These are phyloP conservation scores for Suillus americanus DNA, from an alignment of 768 basidiomycete genomes.

Conservation along the genomic window DNA sequence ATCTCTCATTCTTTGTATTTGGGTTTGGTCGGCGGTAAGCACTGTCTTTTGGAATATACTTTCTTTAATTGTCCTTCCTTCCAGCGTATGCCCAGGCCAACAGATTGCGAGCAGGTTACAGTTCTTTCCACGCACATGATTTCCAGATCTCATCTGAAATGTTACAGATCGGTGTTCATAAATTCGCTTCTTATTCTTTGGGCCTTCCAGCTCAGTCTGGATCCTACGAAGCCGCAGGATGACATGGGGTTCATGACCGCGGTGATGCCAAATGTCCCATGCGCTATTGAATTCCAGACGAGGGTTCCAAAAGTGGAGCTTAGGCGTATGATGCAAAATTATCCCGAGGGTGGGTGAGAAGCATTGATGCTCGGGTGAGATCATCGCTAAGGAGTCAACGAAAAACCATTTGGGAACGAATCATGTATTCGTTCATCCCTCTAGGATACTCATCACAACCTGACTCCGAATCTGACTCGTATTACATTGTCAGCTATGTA, in stretches of 20 bases:
- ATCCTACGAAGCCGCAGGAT: not conserved
- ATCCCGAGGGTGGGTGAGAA: not conserved
- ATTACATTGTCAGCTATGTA: not conserved
- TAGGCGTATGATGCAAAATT: not conserved
- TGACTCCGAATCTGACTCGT: not conserved
- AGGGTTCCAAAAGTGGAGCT: not conserved
- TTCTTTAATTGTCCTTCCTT: not conserved
- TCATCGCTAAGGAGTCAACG: not conserved
- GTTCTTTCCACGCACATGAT: not conserved
- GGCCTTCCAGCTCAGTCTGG: not conserved
- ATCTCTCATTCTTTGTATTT: conserved; percentile 50
- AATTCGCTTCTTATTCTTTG: not conserved
- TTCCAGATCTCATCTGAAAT: not conserved
- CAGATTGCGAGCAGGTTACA: not conserved
- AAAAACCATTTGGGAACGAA: not conserved
- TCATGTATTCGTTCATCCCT: not conserved
- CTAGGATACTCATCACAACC: too few species aligned
- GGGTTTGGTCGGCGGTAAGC: conserved; percentile 45
- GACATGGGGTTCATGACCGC: not conserved
- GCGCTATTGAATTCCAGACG: not conserved
- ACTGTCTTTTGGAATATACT: not conserved
- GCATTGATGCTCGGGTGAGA: not conserved
- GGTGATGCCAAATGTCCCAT: not conserved
- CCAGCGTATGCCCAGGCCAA: not conserved
- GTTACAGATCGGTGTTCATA: not conserved